A percentile compares a stretch with the other conserved stretches of the same genome.
Evolutionary conservation across 1,284 basidiomycete genomes (phyloP).

Genomic region (Boletellus sp.): DNA sequence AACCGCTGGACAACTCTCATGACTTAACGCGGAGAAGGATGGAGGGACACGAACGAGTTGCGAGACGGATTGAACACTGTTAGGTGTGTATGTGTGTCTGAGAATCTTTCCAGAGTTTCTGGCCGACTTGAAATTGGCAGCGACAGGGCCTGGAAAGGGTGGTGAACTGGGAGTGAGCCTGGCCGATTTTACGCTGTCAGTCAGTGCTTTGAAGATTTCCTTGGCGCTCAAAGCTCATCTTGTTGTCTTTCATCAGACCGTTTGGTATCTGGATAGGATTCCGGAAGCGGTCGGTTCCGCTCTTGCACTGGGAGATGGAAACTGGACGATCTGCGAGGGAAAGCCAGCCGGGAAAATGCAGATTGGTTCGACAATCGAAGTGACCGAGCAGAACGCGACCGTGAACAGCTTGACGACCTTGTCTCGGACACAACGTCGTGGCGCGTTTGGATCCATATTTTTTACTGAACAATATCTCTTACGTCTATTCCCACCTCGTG

Average conservation of each 20-base stretch:
- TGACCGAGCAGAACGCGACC: slow-evolving; percentile 55
- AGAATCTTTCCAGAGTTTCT: slow-evolving; percentile 79
- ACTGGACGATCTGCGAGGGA: slow-evolving; percentile 86
- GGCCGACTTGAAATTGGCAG: slow-evolving; percentile 67
- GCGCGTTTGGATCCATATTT: slow-evolving; percentile 71
- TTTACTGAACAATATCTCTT: slow-evolving; percentile 73
- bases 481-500: slow-evolving; percentile 58
- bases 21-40: slow-evolving; percentile 37
- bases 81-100: slow-evolving; percentile 62
- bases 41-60: slow-evolving; percentile 60
- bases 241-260: slow-evolving; percentile 42
- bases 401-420: slow-evolving; percentile 58
- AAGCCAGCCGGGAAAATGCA: slow-evolving; percentile 52
- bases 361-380: slow-evolving; percentile 42
- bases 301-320: slow-evolving; percentile 73
- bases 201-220: slow-evolving; percentile 40
- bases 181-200: slow-evolving; percentile 59
- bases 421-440: slow-evolving; percentile 59
- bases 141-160: slow-evolving; percentile 40
- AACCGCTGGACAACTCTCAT: slow-evolving; percentile 66
- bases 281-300: slow-evolving; percentile 66
- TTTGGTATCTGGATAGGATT: slow-evolving; percentile 64
- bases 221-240: background rate
- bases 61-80: slow-evolving; percentile 64
- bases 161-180: slow-evolving; percentile 56